These are phyloP conservation scores for Sugiyamaella sp. DNA, from an alignment of 1,139 yeast species.

Conservation along the genomic window DNA sequence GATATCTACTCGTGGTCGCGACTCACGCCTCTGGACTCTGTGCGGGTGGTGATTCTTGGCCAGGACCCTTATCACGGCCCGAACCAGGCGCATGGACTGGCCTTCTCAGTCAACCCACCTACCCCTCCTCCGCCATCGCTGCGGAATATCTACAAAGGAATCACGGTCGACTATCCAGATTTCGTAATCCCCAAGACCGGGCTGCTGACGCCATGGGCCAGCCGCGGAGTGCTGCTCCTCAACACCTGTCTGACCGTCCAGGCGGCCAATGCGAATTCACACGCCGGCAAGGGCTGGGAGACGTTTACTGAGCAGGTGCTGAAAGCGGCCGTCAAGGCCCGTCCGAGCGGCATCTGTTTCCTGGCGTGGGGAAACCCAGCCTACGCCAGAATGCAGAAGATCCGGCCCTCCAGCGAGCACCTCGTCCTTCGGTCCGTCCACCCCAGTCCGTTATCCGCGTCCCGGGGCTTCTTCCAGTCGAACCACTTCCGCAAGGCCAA, in stretches of 20 bases:
- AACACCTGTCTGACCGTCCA: constrained; percentile 91
- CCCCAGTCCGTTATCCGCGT: constrained; percentile 93
- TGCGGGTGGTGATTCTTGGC: constrained; percentile 82
- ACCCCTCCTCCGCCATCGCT: constrained; percentile 89
- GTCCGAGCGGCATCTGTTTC: constrained; percentile 63
- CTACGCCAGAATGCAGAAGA: constrained; percentile 61
- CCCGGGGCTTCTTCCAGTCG: constrained; percentile 77
- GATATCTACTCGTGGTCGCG: constrained; percentile 95
- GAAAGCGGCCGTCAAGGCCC: constrained; percentile 49
- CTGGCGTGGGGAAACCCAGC: constrained; percentile 98
- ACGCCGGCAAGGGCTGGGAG: constrained; percentile 93
- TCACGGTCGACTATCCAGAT: constrained; percentile 71
- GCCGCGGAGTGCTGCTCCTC: constrained; percentile 82
- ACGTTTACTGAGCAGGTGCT: constrained; percentile 76
- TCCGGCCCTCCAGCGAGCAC: constrained; percentile 45
- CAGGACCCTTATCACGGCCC: constrained; percentile 96
- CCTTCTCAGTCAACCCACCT: constrained; percentile 87
- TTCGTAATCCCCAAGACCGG: constrained; percentile 66
- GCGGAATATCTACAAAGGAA: constrained; percentile 80
- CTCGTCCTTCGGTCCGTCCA: constrained; percentile 74
- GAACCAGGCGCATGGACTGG: constrained; percentile 96
- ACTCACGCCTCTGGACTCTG: constrained; percentile 72
- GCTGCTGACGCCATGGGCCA: constrained; percentile 81
- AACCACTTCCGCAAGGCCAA: constrained; percentile 72
- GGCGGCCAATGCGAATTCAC: constrained; percentile 93